Evolutionary conservation across 225 moss, liverwort and hornwort genomes (phyloP), one percentile per base, ranked within the genome.

Genomic region (Lunularia cruciata): DNA sequence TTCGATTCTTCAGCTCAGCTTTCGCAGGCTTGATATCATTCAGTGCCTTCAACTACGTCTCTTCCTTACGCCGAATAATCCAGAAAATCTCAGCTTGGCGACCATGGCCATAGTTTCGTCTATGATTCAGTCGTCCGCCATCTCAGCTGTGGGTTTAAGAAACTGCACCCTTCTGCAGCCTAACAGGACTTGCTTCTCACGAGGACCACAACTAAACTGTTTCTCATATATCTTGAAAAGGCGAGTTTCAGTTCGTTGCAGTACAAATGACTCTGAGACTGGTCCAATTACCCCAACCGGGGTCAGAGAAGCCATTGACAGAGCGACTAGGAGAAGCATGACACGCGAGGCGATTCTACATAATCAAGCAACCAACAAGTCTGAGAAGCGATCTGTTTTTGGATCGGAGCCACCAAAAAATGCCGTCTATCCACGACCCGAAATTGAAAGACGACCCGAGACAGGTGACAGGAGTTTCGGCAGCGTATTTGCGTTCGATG

Each of bases 401-500:
- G 85, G 85, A 10, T 12, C 78, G 13, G 4, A 60, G 22, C 81
- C 85, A 0, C 11, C 6, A 0, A 45, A 27, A 6, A 71, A 81
- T 2, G 72, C 81, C 2, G 30, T 61, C 0, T 82, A 75, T 16
- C 80, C 80, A 10, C 75, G 80, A 15, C 75, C 80, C 3, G 75
- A 76, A 9, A 7, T 72, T 11, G 75, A 76, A 48, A 72, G 80
- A 30, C 75, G 75, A 0, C 75, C 75, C 0, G 75, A 72, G 34
- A 75, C 79, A 3, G 75, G 80, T 0, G 18, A 10, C 4, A 47
- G 2, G 23, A 27, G 31, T 3, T 16, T 72, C 3, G 72, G 35
- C 19, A 72, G 72, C 38, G 59, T 80, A 0, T 80, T 75, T 16
- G 80, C 79, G 0, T 72, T 80, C 67, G 79, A 80, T 31, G 80